phyloP scores from a whole-genome alignment of 257 asterid species.

The Mitragyna speciosa region DNA sequence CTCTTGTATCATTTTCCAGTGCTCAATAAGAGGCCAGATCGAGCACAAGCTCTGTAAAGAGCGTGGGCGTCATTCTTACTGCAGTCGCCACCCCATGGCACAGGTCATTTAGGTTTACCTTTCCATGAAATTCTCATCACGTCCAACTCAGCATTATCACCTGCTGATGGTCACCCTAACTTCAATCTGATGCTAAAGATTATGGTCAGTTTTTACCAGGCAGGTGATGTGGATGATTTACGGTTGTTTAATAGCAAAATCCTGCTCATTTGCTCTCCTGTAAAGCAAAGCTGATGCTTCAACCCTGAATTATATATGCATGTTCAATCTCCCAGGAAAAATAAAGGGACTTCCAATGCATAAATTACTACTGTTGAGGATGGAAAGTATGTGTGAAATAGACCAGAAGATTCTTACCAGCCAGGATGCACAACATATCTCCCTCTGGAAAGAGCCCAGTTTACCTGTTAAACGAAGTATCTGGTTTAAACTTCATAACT shows the following conservation, averaged over 20 bases:
- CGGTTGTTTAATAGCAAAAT: slow-evolving; percentile 71
- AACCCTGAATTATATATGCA: slow-evolving; percentile 59
- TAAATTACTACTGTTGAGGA: background rate
- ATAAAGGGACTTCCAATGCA: too few relatives aligned
- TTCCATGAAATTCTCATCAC: background rate
- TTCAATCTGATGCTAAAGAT: background rate
- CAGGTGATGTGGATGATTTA: slow-evolving; percentile 31
- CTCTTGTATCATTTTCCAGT: background rate
- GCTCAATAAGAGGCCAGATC: background rate
- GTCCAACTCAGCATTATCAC: background rate
- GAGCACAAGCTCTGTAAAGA: background rate
- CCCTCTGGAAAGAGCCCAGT: slow-evolving; percentile 79
- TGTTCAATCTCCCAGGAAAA: slow-evolving; percentile 7
- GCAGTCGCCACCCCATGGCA: background rate
- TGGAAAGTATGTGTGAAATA: background rate
- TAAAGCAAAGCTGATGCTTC: slow-evolving; percentile 95
- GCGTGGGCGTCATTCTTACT: background rate
- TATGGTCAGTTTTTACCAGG: slow-evolving; percentile 21
- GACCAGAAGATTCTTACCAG: slow-evolving; percentile 57
- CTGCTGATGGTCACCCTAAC: background rate
- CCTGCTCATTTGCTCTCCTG: slow-evolving; percentile 91
- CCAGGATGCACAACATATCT: slow-evolving; percentile 93
- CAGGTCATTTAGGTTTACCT: background rate
- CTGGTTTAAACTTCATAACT: background rate
- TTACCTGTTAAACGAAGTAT: slow-evolving; percentile 49